Conservation (phyloP, 139 green algal genomes). For the Micractinium sp. region DNA sequence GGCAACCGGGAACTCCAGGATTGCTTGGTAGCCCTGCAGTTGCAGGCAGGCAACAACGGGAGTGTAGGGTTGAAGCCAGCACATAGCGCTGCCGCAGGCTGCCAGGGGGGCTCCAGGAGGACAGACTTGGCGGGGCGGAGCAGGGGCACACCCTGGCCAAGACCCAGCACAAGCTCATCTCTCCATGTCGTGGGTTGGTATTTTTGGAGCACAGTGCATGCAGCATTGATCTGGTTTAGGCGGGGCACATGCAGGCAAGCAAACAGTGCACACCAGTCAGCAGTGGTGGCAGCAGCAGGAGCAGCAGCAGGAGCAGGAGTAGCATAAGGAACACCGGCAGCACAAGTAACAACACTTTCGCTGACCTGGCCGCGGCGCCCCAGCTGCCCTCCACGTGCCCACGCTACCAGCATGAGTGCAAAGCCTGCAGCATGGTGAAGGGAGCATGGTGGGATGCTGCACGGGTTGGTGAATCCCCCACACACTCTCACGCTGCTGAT, state of each 20-base stretch:
- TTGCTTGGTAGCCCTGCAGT: conserved; percentile 55
- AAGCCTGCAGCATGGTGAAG: conserved; percentile 43
- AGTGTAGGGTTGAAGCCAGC: neutral
- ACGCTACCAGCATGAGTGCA: conserved; percentile 59
- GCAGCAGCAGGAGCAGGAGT: neutral
- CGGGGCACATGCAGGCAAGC: too few relatives aligned
- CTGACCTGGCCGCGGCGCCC: conserved; percentile 33
- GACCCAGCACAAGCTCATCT: too few relatives aligned
- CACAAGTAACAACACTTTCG: neutral
- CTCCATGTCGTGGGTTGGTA: too few relatives aligned
- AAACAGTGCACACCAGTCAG: neutral
- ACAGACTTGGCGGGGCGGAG: too few relatives aligned
- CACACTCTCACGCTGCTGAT: too few relatives aligned
- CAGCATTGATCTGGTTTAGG: too few relatives aligned
- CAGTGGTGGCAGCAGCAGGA: neutral
- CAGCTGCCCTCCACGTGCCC: conserved; percentile 63
- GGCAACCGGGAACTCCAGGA: conserved; percentile 91
- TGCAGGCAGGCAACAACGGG: neutral
- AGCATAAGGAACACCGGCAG: too few relatives aligned
- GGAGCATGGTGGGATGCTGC: too few relatives aligned
- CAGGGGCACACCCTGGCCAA: too few relatives aligned
- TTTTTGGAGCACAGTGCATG: too few relatives aligned
- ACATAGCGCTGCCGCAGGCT: too few relatives aligned
- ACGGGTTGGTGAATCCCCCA: too few relatives aligned
- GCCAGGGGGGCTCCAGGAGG: neutral